These are phyloP conservation scores for Fusarium incarnatum DNA, from an alignment of 2,329 filamentous ascomycete genomes.

Conservation along the genomic window DNA sequence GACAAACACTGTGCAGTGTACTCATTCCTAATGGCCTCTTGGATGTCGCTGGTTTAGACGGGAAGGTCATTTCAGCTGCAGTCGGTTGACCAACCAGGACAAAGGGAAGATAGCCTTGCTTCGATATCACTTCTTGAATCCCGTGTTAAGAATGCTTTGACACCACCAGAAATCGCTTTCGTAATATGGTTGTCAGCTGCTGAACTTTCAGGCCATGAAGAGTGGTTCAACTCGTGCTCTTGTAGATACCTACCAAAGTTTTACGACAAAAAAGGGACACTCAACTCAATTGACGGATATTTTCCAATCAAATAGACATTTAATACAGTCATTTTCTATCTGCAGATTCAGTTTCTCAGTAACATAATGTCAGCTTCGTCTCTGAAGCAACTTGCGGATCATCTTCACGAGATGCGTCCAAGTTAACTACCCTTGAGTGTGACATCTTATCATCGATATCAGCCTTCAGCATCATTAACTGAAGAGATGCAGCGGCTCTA, in stretches of 20 bases:
- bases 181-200: background rate
- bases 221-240: background rate
- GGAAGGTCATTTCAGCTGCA: background rate
- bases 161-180: background rate
- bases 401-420: background rate
- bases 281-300: background rate
- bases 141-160: background rate
- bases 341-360: background rate
- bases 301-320: background rate
- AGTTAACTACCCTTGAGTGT: background rate
- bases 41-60: background rate
- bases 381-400: background rate
- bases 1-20: slow-evolving; percentile 14
- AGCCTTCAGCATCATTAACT: too few species aligned
- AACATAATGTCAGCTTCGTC: background rate
- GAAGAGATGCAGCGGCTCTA: background rate
- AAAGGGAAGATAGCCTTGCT: background rate
- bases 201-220: background rate
- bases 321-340: background rate
- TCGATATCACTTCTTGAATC: background rate
- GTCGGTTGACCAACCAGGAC: background rate
- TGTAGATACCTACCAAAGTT: background rate
- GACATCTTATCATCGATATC: background rate
- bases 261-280: background rate
- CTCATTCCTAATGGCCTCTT: background rate